Evolutionary conservation across 352 stramenopile species (phyloP), one percentile per base, ranked within the genome.

Genomic region (Globisporangium echinulatum): DNA sequence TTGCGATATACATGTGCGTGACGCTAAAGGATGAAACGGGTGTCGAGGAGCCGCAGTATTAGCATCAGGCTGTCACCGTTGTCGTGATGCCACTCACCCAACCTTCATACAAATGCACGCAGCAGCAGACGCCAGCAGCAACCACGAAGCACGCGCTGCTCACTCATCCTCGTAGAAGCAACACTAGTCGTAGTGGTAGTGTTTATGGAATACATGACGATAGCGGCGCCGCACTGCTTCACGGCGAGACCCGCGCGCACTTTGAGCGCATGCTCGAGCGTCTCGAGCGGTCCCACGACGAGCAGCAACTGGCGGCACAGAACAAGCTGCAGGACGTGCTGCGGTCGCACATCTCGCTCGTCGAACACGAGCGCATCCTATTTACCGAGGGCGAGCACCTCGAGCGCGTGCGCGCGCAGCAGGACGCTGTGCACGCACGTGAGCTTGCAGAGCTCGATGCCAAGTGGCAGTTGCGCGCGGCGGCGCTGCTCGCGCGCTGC

Each of bases 341-440:
- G 48, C 53, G 59, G 48, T 68, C 77, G 11, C 77, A 68, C 49
- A 67, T 89, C 7, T 79, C 77, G n/a, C 65, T 87, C 4, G 36
- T 25, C 7, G 77, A 89, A 37, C 79, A 89, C 59, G 66, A 85
- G 52, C 69, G 77, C 49, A 64, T 75, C 19, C 6, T 89, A 52
- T 47, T 55, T 3, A 56, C 62, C 4, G 61, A 67, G 36, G 43
- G 56, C 9, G 56, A 68, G 10, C 55, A 61, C 36, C 58, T 72
- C 37, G 60, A 64, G 7, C 63, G 54, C 19, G 69, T 82, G 38
- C 65, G 58, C 5, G 66, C 71, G 3, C 58, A 62, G 6, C 58
- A 75, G 25, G 46, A 39, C 9, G 56, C 54, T 19, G 47, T 19
- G 4, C 68, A 85, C 36, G 48, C 65, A 6, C 58, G 56, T 0